Evolutionary conservation across 2,329 filamentous ascomycete genomes (phyloP), one percentile per base, ranked within the genome.

Genomic region (Lasiodiplodia theobromae): DNA sequence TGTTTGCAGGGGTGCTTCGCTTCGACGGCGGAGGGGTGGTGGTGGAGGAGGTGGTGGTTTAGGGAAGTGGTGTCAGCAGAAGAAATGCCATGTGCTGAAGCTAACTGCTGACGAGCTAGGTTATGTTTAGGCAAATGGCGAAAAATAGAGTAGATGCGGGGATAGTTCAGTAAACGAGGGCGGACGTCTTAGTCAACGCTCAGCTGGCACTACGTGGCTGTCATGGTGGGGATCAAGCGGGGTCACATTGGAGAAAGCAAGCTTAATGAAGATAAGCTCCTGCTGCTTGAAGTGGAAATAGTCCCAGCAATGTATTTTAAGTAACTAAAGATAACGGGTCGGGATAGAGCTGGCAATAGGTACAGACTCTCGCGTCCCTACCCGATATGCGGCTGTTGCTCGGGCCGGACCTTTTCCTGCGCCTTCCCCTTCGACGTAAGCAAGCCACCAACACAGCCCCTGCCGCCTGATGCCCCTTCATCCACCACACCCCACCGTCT

Each of bases 401-500:
- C 58, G 58, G 58, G 3, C 58, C 58, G 58, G 58, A 44, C 58
- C 58, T 34, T 44, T 12, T 60, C 56, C 56, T 58, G 56, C 34
- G 38, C 57, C 25, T 40, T 34, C 38, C 23, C 38, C 14, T 16
- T 12, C 28, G 2, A 16, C 18, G 31, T 25, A 16, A 21, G 58
- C 40, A 16, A 21, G 58, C 58, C 58, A 63, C 58, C 58, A 63
- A 63, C 58, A 51, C 38, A 8, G n/a, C 52, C 34, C 21, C 58
- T 51, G 40, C 58, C 44, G 40, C 58, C 58, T 51, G 58, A 63
- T 49, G 58, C 58, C 58, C 40, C 40, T 63, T 51, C 44, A 31
- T 34, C 31, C 56, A 60, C 14, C 25, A 49, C 57, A 16, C 57
- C n/a, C 60, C 54, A 7, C 47, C 44, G 38, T 31, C 37, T 21